Evolutionary conservation across 345 rosid genomes (phyloP), one percentile per base, ranked within the genome.

Genomic region (Rubroshorea leprosula): DNA sequence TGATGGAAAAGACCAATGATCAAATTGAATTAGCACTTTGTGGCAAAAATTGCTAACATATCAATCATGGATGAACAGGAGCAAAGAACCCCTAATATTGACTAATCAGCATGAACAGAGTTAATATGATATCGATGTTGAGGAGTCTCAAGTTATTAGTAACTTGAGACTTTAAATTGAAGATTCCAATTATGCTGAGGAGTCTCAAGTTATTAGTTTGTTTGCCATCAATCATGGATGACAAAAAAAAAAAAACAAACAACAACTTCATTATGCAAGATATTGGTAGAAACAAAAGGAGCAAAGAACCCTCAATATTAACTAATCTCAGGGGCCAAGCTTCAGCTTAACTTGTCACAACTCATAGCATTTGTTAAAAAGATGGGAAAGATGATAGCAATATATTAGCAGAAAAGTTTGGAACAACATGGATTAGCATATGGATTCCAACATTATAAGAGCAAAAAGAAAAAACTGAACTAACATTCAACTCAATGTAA

Each of bases 361-460:
- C 35, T 57, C 39, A 43, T 15, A 21, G 35, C 50, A 43, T 43
- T 20, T 9, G 47, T 57, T 45, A 7, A 23, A 20, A 16, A 15
- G 48, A 47, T 23, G 11, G 8, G 31, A 27, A 8, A 27, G 31
- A 27, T 27, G 31, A 8, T 3, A 27, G 8, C 31, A 27, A 27
- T 27, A 3, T 27, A n/a, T 27, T 27, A 57, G 45, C 61, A 57
- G 50, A 20, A 48, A 57, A 57, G 51, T 27, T 27, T 27, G 31
- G n/a, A n/a, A n/a, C 31, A 27, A 44, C 35, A 23, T 10, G 4
- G 5, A 44, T 15, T n/a, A 43, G 22, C 50, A 57, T 41, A 44
- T 45, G 8, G n/a, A 25, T 57, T 43, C 61, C 11, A 27, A 44
- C 61, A 23, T 41, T n/a, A 17, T 44, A 41, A 35, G 25, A 38